Evolutionary conservation across 2,329 filamentous ascomycete species (phyloP).

Genomic region (Penicillium hordei): DNA sequence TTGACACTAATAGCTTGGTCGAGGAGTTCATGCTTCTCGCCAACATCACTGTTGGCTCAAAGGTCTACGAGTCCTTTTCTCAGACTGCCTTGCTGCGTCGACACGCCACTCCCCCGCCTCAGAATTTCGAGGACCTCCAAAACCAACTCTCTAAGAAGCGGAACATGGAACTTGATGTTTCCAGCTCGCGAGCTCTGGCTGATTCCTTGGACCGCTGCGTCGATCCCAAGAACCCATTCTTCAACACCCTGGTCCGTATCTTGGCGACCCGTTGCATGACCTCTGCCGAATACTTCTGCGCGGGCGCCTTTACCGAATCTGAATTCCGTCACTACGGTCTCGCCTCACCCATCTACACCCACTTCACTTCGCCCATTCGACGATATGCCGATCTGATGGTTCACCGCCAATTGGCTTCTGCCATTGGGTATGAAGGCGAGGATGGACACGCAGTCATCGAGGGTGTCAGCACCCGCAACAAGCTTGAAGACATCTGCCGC

Average conservation of each 20-base stretch:
- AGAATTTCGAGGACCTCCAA: slow-evolving; percentile 91
- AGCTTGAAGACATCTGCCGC: slow-evolving; percentile 90
- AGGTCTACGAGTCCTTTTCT: slow-evolving; percentile 87
- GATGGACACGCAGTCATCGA: slow-evolving; percentile 68
- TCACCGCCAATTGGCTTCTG: slow-evolving; percentile 89
- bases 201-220: slow-evolving; percentile 85
- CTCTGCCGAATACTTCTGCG: slow-evolving; percentile 96
- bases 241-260: slow-evolving; percentile 97
- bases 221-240: slow-evolving; percentile 82
- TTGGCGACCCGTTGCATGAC: slow-evolving; percentile 99
- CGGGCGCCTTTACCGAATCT: slow-evolving; percentile 85
- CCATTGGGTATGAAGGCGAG: slow-evolving; percentile 75
- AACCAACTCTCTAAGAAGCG: slow-evolving; percentile 89
- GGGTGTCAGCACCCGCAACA: slow-evolving; percentile 74
- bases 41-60: slow-evolving; percentile 89
- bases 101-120: slow-evolving; percentile 87
- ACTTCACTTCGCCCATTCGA: slow-evolving; percentile 96
- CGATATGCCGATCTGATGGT: slow-evolving; percentile 96
- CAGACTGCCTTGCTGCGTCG: slow-evolving; percentile 92
- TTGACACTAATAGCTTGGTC: slow-evolving; percentile 95
- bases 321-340: slow-evolving; percentile 98
- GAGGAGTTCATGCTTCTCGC: slow-evolving; percentile 99
- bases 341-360: slow-evolving; percentile 95
- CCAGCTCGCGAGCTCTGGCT: slow-evolving; percentile 89
- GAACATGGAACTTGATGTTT: slow-evolving; percentile 73